phyloP scores from a whole-genome alignment of 345 rosid species.

The Geranium rotundifolium region DNA sequence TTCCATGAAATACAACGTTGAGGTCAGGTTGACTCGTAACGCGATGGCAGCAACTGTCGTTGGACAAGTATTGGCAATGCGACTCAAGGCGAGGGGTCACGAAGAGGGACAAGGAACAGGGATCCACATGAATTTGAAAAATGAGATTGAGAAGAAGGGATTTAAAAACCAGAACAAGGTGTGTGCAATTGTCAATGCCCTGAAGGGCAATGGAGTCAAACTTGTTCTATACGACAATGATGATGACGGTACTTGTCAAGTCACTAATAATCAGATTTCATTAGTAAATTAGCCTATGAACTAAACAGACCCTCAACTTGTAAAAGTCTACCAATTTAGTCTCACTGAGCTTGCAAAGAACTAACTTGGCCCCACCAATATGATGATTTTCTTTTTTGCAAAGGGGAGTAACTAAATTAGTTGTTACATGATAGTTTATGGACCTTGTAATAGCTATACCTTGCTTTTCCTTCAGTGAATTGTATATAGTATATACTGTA shows the following conservation, averaged over 20 bases:
- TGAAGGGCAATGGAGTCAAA: slow-evolving; percentile 64
- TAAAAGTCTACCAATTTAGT: no score
- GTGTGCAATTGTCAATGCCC: slow-evolving; percentile 46
- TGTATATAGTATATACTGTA: no score
- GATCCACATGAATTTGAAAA: slow-evolving; percentile 49
- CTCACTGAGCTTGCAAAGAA: no score
- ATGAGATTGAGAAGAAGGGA: slow-evolving; percentile 79
- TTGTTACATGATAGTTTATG: no score
- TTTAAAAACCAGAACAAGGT: slow-evolving; percentile 46
- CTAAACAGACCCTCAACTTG: no score
- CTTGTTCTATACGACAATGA: slow-evolving; percentile 47
- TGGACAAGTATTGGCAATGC: slow-evolving; percentile 77
- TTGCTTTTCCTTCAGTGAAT: no score
- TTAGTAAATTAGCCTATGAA: no score
- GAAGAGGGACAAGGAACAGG: slow-evolving; percentile 77
- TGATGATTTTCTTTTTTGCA: no score
- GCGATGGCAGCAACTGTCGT: slow-evolving; percentile 70
- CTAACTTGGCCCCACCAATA: no score
- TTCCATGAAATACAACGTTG: slow-evolving; percentile 55
- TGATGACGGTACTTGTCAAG: slow-evolving; percentile 16
- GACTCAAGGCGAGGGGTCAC: slow-evolving; percentile 68
- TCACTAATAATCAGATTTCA: background rate
- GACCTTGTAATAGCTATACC: no score
- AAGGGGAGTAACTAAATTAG: no score
- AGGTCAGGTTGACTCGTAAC: slow-evolving; percentile 68